Evolutionary conservation across 495 filamentous ascomycete genomes (phyloP), one percentile per base, ranked within the genome.

Genomic region (Aspergillus olivimuriae): DNA sequence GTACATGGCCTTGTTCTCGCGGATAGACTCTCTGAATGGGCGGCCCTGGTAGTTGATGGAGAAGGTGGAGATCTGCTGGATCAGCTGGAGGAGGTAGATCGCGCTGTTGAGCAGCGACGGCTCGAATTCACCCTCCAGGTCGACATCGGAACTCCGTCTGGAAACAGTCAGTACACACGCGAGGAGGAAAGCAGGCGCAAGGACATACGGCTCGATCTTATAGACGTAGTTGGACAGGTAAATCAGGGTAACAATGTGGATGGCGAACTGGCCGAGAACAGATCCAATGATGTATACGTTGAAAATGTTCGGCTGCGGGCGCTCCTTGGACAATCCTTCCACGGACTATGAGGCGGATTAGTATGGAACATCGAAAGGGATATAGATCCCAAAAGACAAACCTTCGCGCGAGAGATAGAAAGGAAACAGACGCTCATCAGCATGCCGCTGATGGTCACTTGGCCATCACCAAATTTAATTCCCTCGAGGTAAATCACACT

Each of bases 391-490:
- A 15, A 24, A 26, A n/a, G 19, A 56, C 65, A 52, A 68, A 83
- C 82, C 78, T 84, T 91, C 30, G 92, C 92, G 34, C 92, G 81
- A 16, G 92, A 97, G 53, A 99, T 91, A 19, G 87, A 94, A 57
- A 99, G 70, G 74, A 97, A 99, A 74, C 92, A 99, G 39, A 99
- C 92, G 61, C 90, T 96, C 94, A 99, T 95, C 65, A 99, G 79
- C 88, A 99, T 97, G 52, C 92, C 92, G 51, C 89, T 95, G 61
- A 99, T 97, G 19, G 92, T 99, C 34, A 95, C 90, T 63, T 99
- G 92, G 22, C 91, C 90, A 65, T 99, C 92, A 35, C 92, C 89
- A 55, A 99, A 99, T 68, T 99, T 99, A 74, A 99, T 99, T 43
- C 92, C 92, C 52, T 97, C 92, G 5, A 99, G 72, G 58, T 99